Percentiles rank a stretch among this genome's conserved stretches.
Conservation (phyloP, 2,329 filamentous ascomycete species). For the Aspergillus novofumigatus region DNA sequence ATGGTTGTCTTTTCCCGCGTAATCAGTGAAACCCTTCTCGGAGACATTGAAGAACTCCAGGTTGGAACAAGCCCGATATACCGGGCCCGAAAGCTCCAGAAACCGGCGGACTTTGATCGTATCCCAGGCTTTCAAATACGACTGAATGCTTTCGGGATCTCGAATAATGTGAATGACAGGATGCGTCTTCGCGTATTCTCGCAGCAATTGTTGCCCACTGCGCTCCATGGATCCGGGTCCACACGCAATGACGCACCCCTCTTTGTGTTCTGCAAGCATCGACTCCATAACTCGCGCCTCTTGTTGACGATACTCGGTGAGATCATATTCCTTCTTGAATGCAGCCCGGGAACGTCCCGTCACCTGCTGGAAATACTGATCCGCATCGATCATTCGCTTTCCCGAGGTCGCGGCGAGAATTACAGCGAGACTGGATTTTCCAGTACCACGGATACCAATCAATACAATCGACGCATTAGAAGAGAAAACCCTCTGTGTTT, state of each 20-base stretch:
- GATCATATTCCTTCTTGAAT: constrained; percentile 62
- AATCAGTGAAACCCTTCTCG: constrained; percentile 43
- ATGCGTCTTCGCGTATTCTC: constrained; percentile 59
- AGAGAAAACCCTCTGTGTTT: constrained; percentile 43
- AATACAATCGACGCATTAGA: constrained; percentile 67
- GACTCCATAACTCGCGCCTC: constrained; percentile 60
- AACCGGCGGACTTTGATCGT: constrained; percentile 55
- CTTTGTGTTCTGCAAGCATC: constrained; percentile 56
- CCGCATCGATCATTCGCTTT: constrained; percentile 64
- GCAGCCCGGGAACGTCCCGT: constrained; percentile 59
- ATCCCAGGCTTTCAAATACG: constrained; percentile 57
- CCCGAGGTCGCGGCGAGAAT: constrained; percentile 70
- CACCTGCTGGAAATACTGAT: constrained; percentile 62
- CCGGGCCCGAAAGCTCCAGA: constrained; percentile 45
- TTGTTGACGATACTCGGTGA: constrained; percentile 58
- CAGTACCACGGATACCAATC: constrained; percentile 67
- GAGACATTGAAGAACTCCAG: constrained; percentile 74
- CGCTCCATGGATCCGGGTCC: constrained; percentile 66
- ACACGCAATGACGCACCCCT: constrained; percentile 66
- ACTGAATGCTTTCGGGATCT: constrained; percentile 60
- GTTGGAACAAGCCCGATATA: constrained; percentile 65
- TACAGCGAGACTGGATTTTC: constrained; percentile 71
- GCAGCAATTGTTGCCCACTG: constrained; percentile 56
- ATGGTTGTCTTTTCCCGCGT: constrained; percentile 17
- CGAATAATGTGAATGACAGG: constrained; percentile 69